Evolutionary conservation across 78 protist species (phyloP), one percentile per base, ranked within the genome.

Genomic region (Dictyostelium firmibasis): DNA sequence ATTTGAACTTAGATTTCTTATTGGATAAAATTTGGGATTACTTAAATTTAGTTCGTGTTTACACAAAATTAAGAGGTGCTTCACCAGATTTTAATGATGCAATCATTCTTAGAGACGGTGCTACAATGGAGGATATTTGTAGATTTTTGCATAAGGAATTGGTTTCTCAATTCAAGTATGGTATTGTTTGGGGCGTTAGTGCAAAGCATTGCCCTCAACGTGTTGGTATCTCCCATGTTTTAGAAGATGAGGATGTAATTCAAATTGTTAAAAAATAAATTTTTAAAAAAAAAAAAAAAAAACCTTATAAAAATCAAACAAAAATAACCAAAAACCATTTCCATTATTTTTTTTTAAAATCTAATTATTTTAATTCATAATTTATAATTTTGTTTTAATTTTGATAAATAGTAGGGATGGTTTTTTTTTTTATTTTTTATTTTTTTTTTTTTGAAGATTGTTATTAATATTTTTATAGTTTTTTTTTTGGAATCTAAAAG

Each of bases 191-290:
- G 97, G 97, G 99, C 41, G 23, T 92, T 3, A 92, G 98, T 9
- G 99, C 97, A 29, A 99, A 99, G 97, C 99, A 98, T 95, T 88
- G 96, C 38, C 99, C 99, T 23, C 99, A 97, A 76, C 60, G 76
- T 67, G 99, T 97, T 44, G 99, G 99, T 16, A 78, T 91, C 53
- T 96, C 96, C 41, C 99, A 99, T 91, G 36, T 89, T 4, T 96
- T 99, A 5, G 96, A 75, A 10, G 99, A 99, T 76, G 99, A 99
- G 83, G 99, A 99, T 85, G 98, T 99, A 67, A 96, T 99, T 8
- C 99, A 99, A 92, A 96, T 99, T 64, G 97, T 99, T 79, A 99
- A 99, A 87, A 98, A 93, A 78, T 93, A 84, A 85, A n/a, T n/a
- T n/a, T n/a, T n/a, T n/a, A n/a, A 67, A 16, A 81, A 13, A 70